phyloP scores from a whole-genome alignment of 2,329 filamentous ascomycete species.

The Dactylellina sp. region DNA sequence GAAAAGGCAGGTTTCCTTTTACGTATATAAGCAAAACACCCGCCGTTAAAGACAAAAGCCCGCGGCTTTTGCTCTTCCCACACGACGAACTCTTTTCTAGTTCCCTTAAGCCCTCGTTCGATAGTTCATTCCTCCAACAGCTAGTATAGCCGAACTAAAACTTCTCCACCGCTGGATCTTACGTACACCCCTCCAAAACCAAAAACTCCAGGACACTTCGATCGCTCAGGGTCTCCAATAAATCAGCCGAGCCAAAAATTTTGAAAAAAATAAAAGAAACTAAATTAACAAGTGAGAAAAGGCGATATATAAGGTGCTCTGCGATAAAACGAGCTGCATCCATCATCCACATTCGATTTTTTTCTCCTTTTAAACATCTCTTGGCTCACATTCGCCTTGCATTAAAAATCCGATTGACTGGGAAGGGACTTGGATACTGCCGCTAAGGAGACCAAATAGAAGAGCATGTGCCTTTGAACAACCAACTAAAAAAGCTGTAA shows the following conservation, averaged over 20 bases:
- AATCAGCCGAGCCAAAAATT: too few relatives aligned
- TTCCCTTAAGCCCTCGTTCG: slow-evolving; percentile 15
- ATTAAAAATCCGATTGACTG: slow-evolving; percentile 1
- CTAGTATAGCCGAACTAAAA: slow-evolving; percentile 41
- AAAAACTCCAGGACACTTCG: slow-evolving; percentile 19
- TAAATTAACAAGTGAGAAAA: too few relatives aligned
- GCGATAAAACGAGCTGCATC: slow-evolving; percentile 35
- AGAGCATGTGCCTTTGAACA: slow-evolving; percentile 33
- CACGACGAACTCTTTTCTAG: slow-evolving; percentile 24
- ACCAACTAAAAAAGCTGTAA: slow-evolving; percentile 32
- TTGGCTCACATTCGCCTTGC: slow-evolving; percentile 9
- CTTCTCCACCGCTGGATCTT: slow-evolving; percentile 30
- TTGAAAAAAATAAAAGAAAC: too few relatives aligned
- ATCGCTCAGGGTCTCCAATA: slow-evolving; percentile 8
- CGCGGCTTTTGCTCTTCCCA: slow-evolving; percentile 52
- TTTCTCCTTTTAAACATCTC: not conserved
- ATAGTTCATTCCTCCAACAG: slow-evolving; percentile 38
- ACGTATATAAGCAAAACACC: slow-evolving; percentile 56
- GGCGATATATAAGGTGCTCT: slow-evolving; percentile 41
- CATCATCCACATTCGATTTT: slow-evolving; percentile 23
- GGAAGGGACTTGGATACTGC: slow-evolving; percentile 25
- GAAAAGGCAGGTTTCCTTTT: slow-evolving; percentile 19
- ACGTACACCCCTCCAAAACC: slow-evolving; percentile 30
- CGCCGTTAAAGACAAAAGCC: slow-evolving; percentile 57
- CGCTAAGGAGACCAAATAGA: slow-evolving; percentile 30